Evolutionary conservation across 805 yeast species (phyloP).

Genomic region (Ogataea minuta): DNA sequence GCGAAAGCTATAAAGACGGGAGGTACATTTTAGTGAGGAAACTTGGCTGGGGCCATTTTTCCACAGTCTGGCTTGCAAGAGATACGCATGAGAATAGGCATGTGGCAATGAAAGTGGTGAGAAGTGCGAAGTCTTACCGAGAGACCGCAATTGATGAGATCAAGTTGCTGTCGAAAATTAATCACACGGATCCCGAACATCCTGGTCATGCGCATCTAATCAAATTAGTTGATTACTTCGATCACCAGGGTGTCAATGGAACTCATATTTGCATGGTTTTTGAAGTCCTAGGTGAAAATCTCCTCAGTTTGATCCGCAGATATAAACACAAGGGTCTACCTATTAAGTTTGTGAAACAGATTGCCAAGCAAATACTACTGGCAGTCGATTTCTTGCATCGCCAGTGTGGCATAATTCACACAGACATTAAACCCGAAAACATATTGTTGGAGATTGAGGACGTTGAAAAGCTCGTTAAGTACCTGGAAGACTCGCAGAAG

Average conservation of each 20-base stretch:
- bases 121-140: slow-evolving; percentile 86
- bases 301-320: slow-evolving; percentile 78
- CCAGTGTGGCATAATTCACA: slow-evolving; percentile 66
- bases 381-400: slow-evolving; percentile 59
- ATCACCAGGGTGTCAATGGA: slow-evolving; percentile 89
- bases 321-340: slow-evolving; percentile 55
- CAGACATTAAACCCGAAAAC: slow-evolving; percentile 78
- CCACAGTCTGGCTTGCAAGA: slow-evolving; percentile 90
- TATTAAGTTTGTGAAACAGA: slow-evolving; percentile 51
- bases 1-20: slow-evolving; percentile 71
- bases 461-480: slow-evolving; percentile 48
- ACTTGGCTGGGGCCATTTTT: slow-evolving; percentile 98
- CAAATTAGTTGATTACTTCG: slow-evolving; percentile 76
- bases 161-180: slow-evolving; percentile 65
- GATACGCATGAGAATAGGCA: slow-evolving; percentile 57
- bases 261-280: slow-evolving; percentile 95
- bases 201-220: slow-evolving; percentile 84
- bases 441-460: slow-evolving; percentile 52
- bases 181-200: slow-evolving; percentile 61
- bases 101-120: slow-evolving; percentile 92
- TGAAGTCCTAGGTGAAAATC: slow-evolving; percentile 93
- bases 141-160: slow-evolving; percentile 96
- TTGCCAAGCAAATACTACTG: slow-evolving; percentile 53
- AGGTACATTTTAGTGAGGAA: slow-evolving; percentile 82
- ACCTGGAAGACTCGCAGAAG: slow-evolving; percentile 40